Conservation (phyloP, 805 yeast genomes). For the Schwanniomyces occidentalis region DNA sequence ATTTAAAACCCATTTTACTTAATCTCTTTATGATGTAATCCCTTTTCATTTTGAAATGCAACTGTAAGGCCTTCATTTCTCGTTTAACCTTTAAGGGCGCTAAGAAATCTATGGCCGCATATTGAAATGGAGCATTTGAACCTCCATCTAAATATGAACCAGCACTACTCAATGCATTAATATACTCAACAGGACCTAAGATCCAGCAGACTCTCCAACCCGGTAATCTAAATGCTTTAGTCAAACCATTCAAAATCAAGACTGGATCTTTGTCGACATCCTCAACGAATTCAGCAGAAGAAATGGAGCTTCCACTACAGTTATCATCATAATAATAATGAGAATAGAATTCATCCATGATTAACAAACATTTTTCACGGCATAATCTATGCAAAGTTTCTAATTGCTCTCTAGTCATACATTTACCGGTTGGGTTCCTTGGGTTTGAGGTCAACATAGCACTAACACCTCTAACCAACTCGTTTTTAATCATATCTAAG, state of each 20-base stretch:
- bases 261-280: constrained; percentile 62
- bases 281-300: constrained; percentile 51
- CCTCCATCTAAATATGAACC: constrained; percentile 66
- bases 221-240: constrained; percentile 61
- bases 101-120: constrained; percentile 56
- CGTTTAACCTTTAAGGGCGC: constrained; percentile 48
- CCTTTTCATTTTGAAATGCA: constrained; percentile 56
- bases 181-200: constrained; percentile 61
- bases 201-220: constrained; percentile 69
- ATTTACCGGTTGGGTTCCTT: constrained; percentile 61
- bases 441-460: constrained; percentile 62
- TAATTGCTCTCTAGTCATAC: constrained; percentile 49
- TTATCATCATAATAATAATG: constrained; percentile 57
- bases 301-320: constrained; percentile 52
- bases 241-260: constrained; percentile 57
- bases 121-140: constrained; percentile 60
- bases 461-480: constrained; percentile 56
- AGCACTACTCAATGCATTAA: constrained; percentile 54
- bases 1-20: constrained; percentile 52
- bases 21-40: constrained; percentile 54
- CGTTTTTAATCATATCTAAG: constrained; percentile 50
- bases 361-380: constrained; percentile 52
- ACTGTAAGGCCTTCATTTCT: constrained; percentile 59
- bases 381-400: constrained; percentile 52
- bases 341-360: constrained; percentile 65